Base-by-base conservation (phyloP, 768 basidiomycete species). In the Mycena crocata region DNA sequence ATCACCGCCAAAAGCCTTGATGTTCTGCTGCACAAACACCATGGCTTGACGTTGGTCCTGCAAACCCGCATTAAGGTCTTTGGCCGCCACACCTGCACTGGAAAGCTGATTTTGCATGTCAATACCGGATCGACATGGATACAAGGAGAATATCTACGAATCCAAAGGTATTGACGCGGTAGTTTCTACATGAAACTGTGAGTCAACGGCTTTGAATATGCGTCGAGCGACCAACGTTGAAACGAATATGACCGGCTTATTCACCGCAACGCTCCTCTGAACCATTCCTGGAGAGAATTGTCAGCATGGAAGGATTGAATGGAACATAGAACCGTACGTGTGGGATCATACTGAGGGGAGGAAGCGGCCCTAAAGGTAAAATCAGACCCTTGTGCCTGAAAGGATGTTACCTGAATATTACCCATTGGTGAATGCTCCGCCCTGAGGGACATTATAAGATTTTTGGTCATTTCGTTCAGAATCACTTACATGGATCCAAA, bases 1-100 rank as follows among this genome's bases (percentile, higher is more conserved):
- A 75, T 90, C 86, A 1, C 90, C 90, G 15, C 90, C 90, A 71
- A 92, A 92, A 3, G 83, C 82, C 4, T 79, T 83, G 21, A 92
- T 87, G 69, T 93, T 90, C n/a, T 88, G 79, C 66, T 90, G 85
- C 0, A 92, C 77, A 75, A 90, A 93, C 19, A 78, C 69, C 0
- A 93, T 75, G 0, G 89, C 89, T 34, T 82, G 78, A 1, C 82
- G 78, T 75, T 92, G 89, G 73, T 93, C 91, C 35, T 78, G 79
- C 19, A 91, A 76, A 17, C 90, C 90, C 2, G 83, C 82, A 66
- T 91, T 90, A 30, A 89, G 77, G 66, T 89, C 85, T 66, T 84
- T 72, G 0, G 85, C 75, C 1, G 79, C 75, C 8, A 87, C 80
- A 57, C 79, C 74, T 1, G 75, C 63, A 59, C 87, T 88, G 2